These are phyloP conservation scores for Microbotryomycetes sp. DNA, from an alignment of 1,284 basidiomycete genomes.

Conservation along the genomic window DNA sequence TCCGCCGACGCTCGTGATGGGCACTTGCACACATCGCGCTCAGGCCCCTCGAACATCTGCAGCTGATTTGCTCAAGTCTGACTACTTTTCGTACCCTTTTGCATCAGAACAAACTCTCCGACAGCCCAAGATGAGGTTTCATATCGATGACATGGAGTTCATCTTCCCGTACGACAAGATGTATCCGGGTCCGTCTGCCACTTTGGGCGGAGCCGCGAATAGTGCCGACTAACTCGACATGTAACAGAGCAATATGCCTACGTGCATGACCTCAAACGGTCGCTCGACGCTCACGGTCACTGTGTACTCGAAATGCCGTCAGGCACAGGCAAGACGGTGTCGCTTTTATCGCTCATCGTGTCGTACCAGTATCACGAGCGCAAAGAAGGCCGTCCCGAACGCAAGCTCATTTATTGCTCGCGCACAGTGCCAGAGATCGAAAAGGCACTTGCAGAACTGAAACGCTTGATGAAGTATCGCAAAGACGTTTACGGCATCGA, in stretches of 20 bases:
- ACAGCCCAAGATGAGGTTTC: slow-evolving; percentile 83
- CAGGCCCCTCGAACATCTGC: no score
- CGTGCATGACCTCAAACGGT: slow-evolving; percentile 96
- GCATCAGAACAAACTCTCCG: no score
- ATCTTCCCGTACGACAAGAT: slow-evolving; percentile 56
- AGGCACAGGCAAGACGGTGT: slow-evolving; percentile 98
- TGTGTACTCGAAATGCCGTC: slow-evolving; percentile 99
- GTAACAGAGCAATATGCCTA: slow-evolving; percentile 89
- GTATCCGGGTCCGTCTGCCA: slow-evolving; percentile 31
- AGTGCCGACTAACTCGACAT: not conserved
- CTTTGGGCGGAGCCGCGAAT: not conserved
- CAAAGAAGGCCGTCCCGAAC: slow-evolving; percentile 41
- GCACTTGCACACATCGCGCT: no score
- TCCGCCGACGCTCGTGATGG: no score
- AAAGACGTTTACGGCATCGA: slow-evolving; percentile 61
- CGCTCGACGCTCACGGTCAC: slow-evolving; percentile 91
- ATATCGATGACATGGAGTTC: slow-evolving; percentile 78
- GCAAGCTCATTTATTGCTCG: slow-evolving; percentile 98
- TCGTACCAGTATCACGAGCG: slow-evolving; percentile 74
- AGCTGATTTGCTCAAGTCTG: not conserved
- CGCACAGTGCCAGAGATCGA: slow-evolving; percentile 99
- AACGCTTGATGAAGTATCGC: slow-evolving; percentile 81
- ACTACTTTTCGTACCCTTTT: not conserved
- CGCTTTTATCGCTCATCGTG: slow-evolving; percentile 88
- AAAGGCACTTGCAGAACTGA: slow-evolving; percentile 93